Evolutionary conservation across 140 eudicot species (phyloP), one percentile per base, ranked within the genome.

Genomic region (Ambrosia hybrid): DNA sequence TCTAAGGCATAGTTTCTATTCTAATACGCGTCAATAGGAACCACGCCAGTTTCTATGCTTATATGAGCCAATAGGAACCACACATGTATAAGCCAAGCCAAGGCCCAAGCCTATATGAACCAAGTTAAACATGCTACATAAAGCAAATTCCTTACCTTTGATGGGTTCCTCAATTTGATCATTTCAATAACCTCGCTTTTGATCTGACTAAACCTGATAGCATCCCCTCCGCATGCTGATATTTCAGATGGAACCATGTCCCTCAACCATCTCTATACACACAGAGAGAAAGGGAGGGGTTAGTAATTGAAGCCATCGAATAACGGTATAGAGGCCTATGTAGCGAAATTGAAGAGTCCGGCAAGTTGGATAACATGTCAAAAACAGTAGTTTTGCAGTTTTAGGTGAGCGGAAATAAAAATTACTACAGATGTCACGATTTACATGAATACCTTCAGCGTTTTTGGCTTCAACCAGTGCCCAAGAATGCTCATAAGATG

Each of bases 401-500:
- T 36, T 17, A 64, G 7, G 41, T 8, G 21, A 77, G 15, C 48
- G 41, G 43, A 71, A 30, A 41, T 9, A 4, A 9, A 21, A 17
- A 61, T 11, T 9, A 1, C 17, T 30, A 63, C 26, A 21, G 26
- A 21, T 21, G 26, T 21, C 26, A 21, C 26, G 1, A 1, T 21
- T 21, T 30, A 30, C 51, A 46, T 9, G 15, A 49, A 48, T 71
- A 76, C 85, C 85, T 81, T 81, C 10, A 76, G 58, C 16, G 82
- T 71, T 75, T 62, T 76, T 45, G 63, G 81, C 15, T 58, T 57
- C 60, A 81, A 17, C 69, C 68, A 71, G 11, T 71, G 72, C 51
- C 85, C 82, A 72, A 81, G 78, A 72, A 81, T 66, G 57, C 72
- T 73, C 79, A 67, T 67, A 65, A 76, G 82, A 71, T 75, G 78